Evolutionary conservation across 2,329 filamentous ascomycete species (phyloP).

Genomic region (Metarhizium guizhouense): DNA sequence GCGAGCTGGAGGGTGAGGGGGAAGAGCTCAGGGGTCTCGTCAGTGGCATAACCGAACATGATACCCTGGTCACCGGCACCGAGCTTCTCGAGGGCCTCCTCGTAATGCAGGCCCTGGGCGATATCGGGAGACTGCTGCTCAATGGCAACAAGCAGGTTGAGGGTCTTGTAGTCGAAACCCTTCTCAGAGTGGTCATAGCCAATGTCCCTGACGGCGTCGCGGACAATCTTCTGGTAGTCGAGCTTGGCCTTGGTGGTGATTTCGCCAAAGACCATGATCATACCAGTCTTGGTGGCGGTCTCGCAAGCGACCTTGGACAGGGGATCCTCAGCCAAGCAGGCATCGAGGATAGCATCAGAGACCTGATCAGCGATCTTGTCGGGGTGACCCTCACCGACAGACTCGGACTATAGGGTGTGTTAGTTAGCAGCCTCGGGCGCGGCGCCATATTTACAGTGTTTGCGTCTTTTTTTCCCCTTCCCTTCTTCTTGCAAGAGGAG

Average conservation of each 20-base stretch:
- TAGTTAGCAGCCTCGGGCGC: constrained; percentile 12
- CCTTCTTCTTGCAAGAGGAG: neutral
- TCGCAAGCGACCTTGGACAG: constrained; percentile 99
- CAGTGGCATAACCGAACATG: constrained; percentile 99
- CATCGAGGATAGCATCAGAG: constrained; percentile 96
- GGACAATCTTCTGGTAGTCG: constrained; percentile 98
- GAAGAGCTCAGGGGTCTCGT: constrained; percentile 96
- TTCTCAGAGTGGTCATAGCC: constrained; percentile 95
- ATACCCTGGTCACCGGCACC: constrained; percentile 99
- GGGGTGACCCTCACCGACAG: constrained; percentile 82
- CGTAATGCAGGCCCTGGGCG: constrained; percentile 97
- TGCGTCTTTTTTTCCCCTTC: neutral
- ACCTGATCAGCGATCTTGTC: constrained; percentile 99
- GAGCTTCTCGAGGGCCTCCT: constrained; percentile 93
- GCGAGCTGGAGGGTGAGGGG: constrained; percentile 88
- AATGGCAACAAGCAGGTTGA: constrained; percentile 96
- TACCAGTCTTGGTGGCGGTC: constrained; percentile 98
- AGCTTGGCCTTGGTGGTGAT: constrained; percentile 94
- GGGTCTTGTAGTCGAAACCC: constrained; percentile 99
- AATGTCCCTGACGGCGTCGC: constrained; percentile 92
- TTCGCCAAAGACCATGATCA: constrained; percentile 99
- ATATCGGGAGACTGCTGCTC: constrained; percentile 99
- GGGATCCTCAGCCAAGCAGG: constrained; percentile 88
- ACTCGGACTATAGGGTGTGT: constrained; percentile 56
- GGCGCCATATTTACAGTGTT: neutral